These are phyloP conservation scores for Melampsora americana DNA, from an alignment of 1,284 basidiomycete genomes.

Conservation along the genomic window DNA sequence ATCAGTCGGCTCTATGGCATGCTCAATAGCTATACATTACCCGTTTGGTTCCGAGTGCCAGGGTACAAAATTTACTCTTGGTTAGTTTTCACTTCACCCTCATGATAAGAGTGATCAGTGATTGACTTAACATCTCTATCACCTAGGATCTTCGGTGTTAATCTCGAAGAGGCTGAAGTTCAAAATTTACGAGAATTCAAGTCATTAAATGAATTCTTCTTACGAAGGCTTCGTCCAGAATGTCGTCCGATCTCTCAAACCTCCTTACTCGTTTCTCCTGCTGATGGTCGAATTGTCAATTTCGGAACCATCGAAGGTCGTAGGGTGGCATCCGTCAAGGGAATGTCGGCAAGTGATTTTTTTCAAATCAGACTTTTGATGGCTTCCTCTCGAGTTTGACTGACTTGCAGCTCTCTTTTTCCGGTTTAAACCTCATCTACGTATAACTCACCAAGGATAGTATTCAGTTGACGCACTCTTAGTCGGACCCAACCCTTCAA, in stretches of 20 bases:
- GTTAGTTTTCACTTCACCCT: not conserved
- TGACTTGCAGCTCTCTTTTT: slow-evolving; percentile 18
- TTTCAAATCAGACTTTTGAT: not conserved
- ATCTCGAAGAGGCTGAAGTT: slow-evolving; percentile 83
- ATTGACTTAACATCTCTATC: not conserved
- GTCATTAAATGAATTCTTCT: slow-evolving; percentile 90
- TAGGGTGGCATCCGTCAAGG: slow-evolving; percentile 94
- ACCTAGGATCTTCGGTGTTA: slow-evolving; percentile 73
- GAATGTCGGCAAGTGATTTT: slow-evolving; percentile 77
- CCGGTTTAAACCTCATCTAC: not conserved
- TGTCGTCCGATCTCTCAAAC: slow-evolving; percentile 69
- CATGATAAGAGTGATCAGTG: not conserved
- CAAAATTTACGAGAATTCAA: slow-evolving; percentile 73
- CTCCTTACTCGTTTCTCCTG: slow-evolving; percentile 71
- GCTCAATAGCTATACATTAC: slow-evolving; percentile 73
- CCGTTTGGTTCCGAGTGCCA: slow-evolving; percentile 86
- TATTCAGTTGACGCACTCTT: slow-evolving; percentile 46
- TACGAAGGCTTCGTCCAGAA: slow-evolving; percentile 78
- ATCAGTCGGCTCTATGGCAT: slow-evolving; percentile 95
- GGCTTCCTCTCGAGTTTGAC: not conserved
- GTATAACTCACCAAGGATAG: slow-evolving; percentile 17
- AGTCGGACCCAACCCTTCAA: slow-evolving; percentile 26
- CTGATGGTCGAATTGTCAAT: slow-evolving; percentile 88
- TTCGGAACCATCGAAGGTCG: slow-evolving; percentile 79
- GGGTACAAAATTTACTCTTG: slow-evolving; percentile 80